phyloP scores from a whole-genome alignment of 805 yeast genomes.

The Lipomyces oligophaga region DNA sequence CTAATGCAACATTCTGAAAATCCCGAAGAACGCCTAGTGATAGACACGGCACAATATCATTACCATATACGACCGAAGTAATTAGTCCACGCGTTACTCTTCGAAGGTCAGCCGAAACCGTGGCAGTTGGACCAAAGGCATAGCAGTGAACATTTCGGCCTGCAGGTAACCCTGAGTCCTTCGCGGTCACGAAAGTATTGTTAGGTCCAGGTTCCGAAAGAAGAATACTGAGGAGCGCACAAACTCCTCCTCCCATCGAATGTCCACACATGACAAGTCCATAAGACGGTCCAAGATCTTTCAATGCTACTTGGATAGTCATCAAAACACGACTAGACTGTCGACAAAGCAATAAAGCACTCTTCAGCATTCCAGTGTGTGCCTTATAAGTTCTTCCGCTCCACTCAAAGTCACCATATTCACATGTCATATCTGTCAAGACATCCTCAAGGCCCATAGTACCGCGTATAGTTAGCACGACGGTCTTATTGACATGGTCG shows the following conservation, averaged over 20 bases:
- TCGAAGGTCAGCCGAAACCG: constrained; percentile 33
- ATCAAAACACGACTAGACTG: constrained; percentile 32
- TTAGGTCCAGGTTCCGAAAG: constrained; percentile 26
- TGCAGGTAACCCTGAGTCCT: constrained; percentile 29
- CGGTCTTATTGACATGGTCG: constrained; percentile 35
- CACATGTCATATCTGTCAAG: constrained; percentile 37
- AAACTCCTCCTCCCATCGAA: constrained; percentile 39
- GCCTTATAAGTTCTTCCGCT: constrained; percentile 33
- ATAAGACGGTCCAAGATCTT: constrained; percentile 33
- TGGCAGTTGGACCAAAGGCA: constrained; percentile 38
- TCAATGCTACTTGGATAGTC: constrained; percentile 33
- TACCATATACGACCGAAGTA: constrained; percentile 37
- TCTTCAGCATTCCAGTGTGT: constrained; percentile 36
- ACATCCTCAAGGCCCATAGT: constrained; percentile 38
- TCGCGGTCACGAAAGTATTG: constrained; percentile 31
- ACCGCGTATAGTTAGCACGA: constrained; percentile 37
- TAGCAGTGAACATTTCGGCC: constrained; percentile 36
- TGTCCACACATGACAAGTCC: constrained; percentile 38
- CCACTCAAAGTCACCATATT: constrained; percentile 35
- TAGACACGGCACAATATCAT: constrained; percentile 37
- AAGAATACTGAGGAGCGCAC: constrained; percentile 35
- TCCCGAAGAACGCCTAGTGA: constrained; percentile 37
- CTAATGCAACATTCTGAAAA: constrained; percentile 34
- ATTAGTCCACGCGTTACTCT: constrained; percentile 30
- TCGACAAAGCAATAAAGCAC: constrained; percentile 32